phyloP scores from a whole-genome alignment of 306 rosid genomes.

The Senna tora region DNA sequence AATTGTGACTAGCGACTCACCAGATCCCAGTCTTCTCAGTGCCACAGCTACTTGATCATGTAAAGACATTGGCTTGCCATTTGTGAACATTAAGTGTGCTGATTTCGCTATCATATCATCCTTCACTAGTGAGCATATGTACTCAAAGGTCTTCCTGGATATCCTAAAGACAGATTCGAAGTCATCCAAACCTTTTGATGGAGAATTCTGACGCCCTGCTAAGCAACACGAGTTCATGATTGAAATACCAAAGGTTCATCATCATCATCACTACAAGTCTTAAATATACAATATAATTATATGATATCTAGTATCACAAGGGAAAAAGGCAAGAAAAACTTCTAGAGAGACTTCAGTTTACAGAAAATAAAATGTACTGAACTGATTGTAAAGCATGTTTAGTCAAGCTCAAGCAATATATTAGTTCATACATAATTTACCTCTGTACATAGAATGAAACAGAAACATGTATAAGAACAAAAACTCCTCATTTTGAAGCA shows the following conservation, averaged over 20 bases:
- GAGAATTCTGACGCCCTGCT: conserved; percentile 52
- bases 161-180: conserved; percentile 60
- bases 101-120: conserved; percentile 72
- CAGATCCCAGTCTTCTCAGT: conserved; percentile 69
- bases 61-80: conserved; percentile 55
- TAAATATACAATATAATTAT: not conserved
- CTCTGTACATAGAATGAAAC: not conserved
- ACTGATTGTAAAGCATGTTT: not conserved
- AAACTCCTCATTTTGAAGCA: not conserved
- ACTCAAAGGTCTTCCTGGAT: conserved; percentile 58
- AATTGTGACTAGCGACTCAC: conserved; percentile 62
- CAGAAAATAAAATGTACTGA: not conserved
- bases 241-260: conserved; percentile 9
- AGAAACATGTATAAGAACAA: not conserved
- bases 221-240: not conserved
- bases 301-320: not conserved
- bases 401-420: conserved; percentile 12
- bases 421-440: not conserved
- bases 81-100: conserved; percentile 55
- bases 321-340: conserved; percentile 1
- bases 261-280: not conserved
- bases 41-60: conserved; percentile 74
- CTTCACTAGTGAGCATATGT: conserved; percentile 72
- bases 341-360: not conserved
- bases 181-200: conserved; percentile 47